A percentile compares a stretch with the other conserved stretches of the same genome.
These are phyloP conservation scores for Vanderwaltozyma polyspora DNA, from an alignment of 805 yeast species.

Conservation along the genomic window DNA sequence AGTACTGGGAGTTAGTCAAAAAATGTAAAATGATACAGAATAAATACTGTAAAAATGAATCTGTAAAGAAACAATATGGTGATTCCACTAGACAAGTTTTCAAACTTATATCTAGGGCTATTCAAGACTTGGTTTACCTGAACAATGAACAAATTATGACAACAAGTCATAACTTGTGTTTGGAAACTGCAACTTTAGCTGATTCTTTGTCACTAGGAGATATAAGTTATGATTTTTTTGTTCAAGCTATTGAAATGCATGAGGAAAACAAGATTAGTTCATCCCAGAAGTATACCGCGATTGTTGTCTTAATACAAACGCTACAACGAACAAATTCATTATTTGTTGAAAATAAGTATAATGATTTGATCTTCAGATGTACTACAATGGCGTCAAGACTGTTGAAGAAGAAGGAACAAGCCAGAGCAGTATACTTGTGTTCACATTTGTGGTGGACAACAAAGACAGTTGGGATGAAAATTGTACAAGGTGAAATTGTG, in stretches of 20 bases:
- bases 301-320: constrained; percentile 39
- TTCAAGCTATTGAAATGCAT: constrained; percentile 75
- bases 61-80: background rate
- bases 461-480: constrained; percentile 43
- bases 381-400: constrained; percentile 82
- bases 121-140: constrained; percentile 48
- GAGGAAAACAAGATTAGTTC: constrained; percentile 46
- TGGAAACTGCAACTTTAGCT: constrained; percentile 63
- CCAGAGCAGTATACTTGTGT: constrained; percentile 74
- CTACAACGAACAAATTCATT: constrained; percentile 43
- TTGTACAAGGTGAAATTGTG: too few relatives aligned
- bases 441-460: constrained; percentile 93
- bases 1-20: constrained; percentile 45
- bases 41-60: background rate
- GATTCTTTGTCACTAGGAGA: constrained; percentile 66
- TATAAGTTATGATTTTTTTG: constrained; percentile 77
- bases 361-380: constrained; percentile 63
- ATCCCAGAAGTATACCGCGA: constrained; percentile 41
- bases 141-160: constrained; percentile 1
- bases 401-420: constrained; percentile 87
- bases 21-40: background rate
- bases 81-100: constrained; percentile 39
- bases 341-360: constrained; percentile 40
- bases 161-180: constrained; percentile 7
- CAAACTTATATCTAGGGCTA: constrained; percentile 58